Evolutionary conservation across 1,284 basidiomycete genomes (phyloP).

Genomic region (Ceratobasidium sp.): DNA sequence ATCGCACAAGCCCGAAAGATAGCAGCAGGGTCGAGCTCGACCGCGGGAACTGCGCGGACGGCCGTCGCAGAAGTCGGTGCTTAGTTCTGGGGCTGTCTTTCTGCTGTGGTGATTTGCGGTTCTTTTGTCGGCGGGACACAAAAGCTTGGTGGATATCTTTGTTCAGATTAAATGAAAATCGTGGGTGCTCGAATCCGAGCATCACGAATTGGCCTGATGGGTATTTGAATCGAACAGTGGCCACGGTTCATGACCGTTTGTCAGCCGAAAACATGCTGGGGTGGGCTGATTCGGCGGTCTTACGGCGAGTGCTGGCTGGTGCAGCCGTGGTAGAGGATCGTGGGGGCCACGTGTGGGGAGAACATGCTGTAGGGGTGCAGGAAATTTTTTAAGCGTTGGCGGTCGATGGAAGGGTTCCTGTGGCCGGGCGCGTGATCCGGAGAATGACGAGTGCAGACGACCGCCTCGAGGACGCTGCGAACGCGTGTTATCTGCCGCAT

Average conservation of each 20-base stretch:
- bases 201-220: background rate
- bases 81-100: conserved; percentile 10
- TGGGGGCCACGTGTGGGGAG: conserved; percentile 30
- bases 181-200: background rate
- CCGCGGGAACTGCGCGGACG: conserved; percentile 19
- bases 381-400: conserved; percentile 35
- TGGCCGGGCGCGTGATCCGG: conserved; percentile 19
- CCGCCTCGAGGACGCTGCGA: conserved; percentile 10
- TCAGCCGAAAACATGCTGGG: background rate
- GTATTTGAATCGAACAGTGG: conserved; percentile 7
- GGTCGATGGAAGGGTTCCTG: conserved; percentile 7
- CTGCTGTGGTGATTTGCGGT: conserved; percentile 25
- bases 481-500: conserved; percentile 31
- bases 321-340: background rate
- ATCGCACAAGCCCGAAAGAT: conserved; percentile 66
- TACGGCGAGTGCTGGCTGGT: background rate
- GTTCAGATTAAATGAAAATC: conserved; percentile 20
- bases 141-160: conserved; percentile 31
- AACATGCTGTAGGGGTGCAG: conserved; percentile 22
- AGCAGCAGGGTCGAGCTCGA: conserved; percentile 30
- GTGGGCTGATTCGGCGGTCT: conserved; percentile 12
- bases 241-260: conserved; percentile 33
- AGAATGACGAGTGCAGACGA: conserved; percentile 32
- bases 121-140: background rate
- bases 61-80: conserved; percentile 36